Evolutionary conservation across 139 green algal species (phyloP), one percentile per base, ranked within the genome.

Genomic region (Marvania coccoides): DNA sequence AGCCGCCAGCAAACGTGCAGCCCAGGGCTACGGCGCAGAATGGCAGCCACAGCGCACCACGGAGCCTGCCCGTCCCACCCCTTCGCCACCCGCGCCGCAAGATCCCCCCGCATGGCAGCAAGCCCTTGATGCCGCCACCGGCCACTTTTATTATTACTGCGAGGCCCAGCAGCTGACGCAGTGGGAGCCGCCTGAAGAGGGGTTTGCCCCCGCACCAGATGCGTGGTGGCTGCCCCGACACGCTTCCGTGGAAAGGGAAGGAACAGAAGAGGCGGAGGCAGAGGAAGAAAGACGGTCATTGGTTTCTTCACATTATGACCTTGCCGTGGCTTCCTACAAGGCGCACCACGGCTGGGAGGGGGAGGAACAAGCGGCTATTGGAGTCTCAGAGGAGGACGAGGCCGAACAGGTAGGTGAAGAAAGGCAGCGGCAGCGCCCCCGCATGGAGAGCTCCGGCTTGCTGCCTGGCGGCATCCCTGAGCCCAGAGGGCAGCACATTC

Each of bases 171-270:
- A 74, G 48, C 26, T 47, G 2, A 1, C 30, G 42, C 71, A 78
- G 62, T 78, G 71, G 71, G 65, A 78, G 56, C 45, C 65, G n/a
- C 65, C 71, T 3, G 6, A 14, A n/a, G 71, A 63, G 61, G 71
- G 65, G 9, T 77, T 72, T 55, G 45, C 26, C 35, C 69, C 69
- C 35, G 26, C 38, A 0, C 38, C 61, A 2, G 26, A 48, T 6
- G 51, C 36, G 13, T 72, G 60, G 68, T 45, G 31, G 13, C 55
- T 47, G 24, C 14, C 35, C 3, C 35, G 33, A 4, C 9, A 36
- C n/a, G 54, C 29, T n/a, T n/a, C n/a, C n/a, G n/a, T n/a, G n/a
- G n/a, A n/a, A n/a, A n/a, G n/a, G n/a, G n/a, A n/a, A n/a, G n/a
- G n/a, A n/a, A n/a, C n/a, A n/a, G n/a, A n/a, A n/a, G n/a, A n/a